Evolutionary conservation across 495 filamentous ascomycete genomes (phyloP), one percentile per base, ranked within the genome.

Genomic region (Penicillium steckii): DNA sequence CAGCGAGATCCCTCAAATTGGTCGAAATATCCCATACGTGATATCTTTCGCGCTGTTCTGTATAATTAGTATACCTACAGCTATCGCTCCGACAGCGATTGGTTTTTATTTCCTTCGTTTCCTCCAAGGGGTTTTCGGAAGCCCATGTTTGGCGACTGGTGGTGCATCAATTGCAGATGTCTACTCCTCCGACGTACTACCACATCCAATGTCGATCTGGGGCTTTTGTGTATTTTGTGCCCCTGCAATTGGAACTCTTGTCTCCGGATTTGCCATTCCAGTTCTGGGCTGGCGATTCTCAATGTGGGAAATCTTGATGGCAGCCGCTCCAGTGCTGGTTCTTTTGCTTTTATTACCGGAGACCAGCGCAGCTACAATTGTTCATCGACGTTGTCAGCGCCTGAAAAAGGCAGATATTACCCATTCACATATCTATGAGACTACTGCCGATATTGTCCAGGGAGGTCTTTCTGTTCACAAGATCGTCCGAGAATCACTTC

Each of bases 331-430:
- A 18, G 72, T 73, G 43, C 48, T 82, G 18, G 40, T 72, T 17
- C 67, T 82, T 50, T 70, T 83, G 48, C 58, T 82, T 44, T 59
- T 69, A 40, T 80, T 41, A 4, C 81, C 78, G 3, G 81, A 84
- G 55, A 82, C 80, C 0, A 71, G 70, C 13, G 67, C 75, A 32
- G 62, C 69, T 0, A 81, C 77, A 49, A 80, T 83, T 55, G 68
- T 83, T 6, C 69, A 79, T 42, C 74, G 74, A 15, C 74, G 80
- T 23, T 79, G 79, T 22, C 19, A 57, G 25, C 74, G 80, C 19
- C 64, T 82, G 2, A 66, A 76, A 24, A 63, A 64, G 37, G 52
- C 57, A 3, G 58, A 65, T 37, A 13, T 29, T 0, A 8, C 29
- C 8, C 10, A n/a, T 13, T 57, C 24, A 8, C 32, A 45, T 1